Conservation (phyloP, 371 early-diverging fungal genomes). For the Choanephora cucurbitarum region DNA sequence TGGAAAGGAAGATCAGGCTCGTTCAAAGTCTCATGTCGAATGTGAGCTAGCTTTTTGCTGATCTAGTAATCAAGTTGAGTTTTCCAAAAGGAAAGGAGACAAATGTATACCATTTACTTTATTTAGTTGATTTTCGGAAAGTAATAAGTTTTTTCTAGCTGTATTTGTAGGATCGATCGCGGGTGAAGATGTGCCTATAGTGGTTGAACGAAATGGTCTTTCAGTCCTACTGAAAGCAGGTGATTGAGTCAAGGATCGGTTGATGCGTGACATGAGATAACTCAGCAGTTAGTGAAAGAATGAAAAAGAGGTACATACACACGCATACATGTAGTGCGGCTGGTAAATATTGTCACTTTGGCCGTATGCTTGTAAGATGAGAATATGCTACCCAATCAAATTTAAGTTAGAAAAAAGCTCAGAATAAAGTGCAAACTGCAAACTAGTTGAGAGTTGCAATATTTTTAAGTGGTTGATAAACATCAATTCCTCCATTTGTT, state of each 20-base stretch:
- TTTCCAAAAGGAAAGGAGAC: background rate
- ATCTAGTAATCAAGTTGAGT: constrained; percentile 26
- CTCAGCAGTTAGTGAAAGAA: constrained; percentile 3
- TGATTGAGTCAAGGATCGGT: constrained; percentile 19
- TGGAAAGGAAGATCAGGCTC: background rate
- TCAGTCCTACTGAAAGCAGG: constrained; percentile 15
- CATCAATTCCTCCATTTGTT: no score
- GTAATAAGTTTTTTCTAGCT: constrained; percentile 19
- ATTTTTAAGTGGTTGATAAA: no score
- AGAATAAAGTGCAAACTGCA: no score
- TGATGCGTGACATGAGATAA: constrained; percentile 19
- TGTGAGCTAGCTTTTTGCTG: constrained; percentile 39
- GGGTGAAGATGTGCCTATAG: background rate
- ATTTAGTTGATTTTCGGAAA: constrained; percentile 45
- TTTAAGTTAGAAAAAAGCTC: no score
- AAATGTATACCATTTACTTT: constrained; percentile 25
- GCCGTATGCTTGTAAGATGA: no score
- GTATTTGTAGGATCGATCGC: background rate
- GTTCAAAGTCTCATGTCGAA: constrained; percentile 27
- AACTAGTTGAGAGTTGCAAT: no score
- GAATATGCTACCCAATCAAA: no score
- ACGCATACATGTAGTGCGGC: no score
- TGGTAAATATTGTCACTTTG: no score
- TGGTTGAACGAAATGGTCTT: constrained; percentile 16
- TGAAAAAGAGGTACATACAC: background rate